phyloP scores from a whole-genome alignment of 2,329 filamentous ascomycete genomes.

The Phyllosticta citriasiana region DNA sequence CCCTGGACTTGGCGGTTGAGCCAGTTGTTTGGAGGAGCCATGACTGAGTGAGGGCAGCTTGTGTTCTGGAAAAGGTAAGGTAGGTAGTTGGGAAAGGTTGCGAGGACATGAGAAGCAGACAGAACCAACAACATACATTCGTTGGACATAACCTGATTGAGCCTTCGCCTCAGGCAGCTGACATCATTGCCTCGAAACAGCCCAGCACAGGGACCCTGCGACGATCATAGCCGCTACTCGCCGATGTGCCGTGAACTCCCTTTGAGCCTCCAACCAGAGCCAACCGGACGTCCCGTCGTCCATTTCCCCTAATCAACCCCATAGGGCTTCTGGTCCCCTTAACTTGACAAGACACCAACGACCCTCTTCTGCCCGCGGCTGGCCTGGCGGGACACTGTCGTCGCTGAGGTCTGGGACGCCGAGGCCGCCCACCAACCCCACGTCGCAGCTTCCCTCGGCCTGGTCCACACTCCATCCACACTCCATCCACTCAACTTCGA shows the following conservation, averaged over 20 bases:
- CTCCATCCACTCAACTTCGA: no score
- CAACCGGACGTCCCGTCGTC: no score
- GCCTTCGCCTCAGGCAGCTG: neutral
- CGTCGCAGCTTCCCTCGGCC: neutral
- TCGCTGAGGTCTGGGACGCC: neutral
- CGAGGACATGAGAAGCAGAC: neutral
- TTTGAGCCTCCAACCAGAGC: neutral
- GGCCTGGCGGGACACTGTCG: neutral
- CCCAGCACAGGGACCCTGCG: neutral
- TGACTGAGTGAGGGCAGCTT: neutral
- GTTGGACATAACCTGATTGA: no score
- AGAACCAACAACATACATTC: neutral
- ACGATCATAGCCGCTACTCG: neutral
- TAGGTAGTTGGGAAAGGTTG: neutral
- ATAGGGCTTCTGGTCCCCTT: neutral
- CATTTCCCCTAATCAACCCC: neutral
- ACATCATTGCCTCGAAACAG: neutral
- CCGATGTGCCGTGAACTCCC: neutral
- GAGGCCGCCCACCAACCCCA: slow-evolving; percentile 1
- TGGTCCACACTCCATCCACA: neutral
- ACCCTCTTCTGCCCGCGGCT: neutral
- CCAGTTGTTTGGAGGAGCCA: slow-evolving; percentile 32
- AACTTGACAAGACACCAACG: neutral
- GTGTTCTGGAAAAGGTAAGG: no score
- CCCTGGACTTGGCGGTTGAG: slow-evolving; percentile 35